Percentiles rank a stretch among this genome's conserved stretches.
phyloP scores from a whole-genome alignment of 2,329 filamentous ascomycete species.

The Cercospora sojina region DNA sequence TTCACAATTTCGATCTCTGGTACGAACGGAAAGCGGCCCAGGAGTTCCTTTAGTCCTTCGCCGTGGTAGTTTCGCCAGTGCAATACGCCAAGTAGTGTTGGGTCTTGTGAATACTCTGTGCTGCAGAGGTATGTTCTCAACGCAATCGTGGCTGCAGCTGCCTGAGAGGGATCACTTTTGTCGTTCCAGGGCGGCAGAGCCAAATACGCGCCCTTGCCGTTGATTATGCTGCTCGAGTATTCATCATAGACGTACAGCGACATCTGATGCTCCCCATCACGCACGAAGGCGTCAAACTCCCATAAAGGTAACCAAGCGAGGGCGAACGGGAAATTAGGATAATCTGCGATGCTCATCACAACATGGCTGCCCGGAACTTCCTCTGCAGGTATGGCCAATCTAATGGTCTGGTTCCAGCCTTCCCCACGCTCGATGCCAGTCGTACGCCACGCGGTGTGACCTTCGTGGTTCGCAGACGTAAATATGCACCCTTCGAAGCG shows the following conservation, averaged over 20 bases:
- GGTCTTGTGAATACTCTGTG: slow-evolving; percentile 90
- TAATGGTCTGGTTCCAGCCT: slow-evolving; percentile 83
- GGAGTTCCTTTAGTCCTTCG: slow-evolving; percentile 68
- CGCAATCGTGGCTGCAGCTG: slow-evolving; percentile 69
- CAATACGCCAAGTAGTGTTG: slow-evolving; percentile 76
- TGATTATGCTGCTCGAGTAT: slow-evolving; percentile 70
- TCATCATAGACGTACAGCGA: slow-evolving; percentile 91
- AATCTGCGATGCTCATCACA: slow-evolving; percentile 84
- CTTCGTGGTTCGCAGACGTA: slow-evolving; percentile 75
- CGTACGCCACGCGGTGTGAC: slow-evolving; percentile 84
- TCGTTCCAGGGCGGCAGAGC: slow-evolving; percentile 74
- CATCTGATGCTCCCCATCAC: slow-evolving; percentile 77
- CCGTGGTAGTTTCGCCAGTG: slow-evolving; percentile 66
- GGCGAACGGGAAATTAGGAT: slow-evolving; percentile 84
- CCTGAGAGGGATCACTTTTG: slow-evolving; percentile 71
- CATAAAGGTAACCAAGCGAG: slow-evolving; percentile 91
- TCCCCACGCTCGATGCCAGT: slow-evolving; percentile 75
- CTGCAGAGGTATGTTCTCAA: slow-evolving; percentile 88
- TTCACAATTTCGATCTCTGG: slow-evolving; percentile 98
- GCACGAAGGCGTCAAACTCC: slow-evolving; percentile 85
- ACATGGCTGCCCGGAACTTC: slow-evolving; percentile 82
- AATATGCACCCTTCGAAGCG: slow-evolving; percentile 86
- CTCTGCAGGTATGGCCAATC: slow-evolving; percentile 72
- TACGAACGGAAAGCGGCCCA: slow-evolving; percentile 86
- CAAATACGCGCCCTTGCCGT: slow-evolving; percentile 83